Evolutionary conservation across 2,329 filamentous ascomycete genomes (phyloP), one percentile per base, ranked within the genome.

Genomic region (Neofusicoccum kwambonambiense): DNA sequence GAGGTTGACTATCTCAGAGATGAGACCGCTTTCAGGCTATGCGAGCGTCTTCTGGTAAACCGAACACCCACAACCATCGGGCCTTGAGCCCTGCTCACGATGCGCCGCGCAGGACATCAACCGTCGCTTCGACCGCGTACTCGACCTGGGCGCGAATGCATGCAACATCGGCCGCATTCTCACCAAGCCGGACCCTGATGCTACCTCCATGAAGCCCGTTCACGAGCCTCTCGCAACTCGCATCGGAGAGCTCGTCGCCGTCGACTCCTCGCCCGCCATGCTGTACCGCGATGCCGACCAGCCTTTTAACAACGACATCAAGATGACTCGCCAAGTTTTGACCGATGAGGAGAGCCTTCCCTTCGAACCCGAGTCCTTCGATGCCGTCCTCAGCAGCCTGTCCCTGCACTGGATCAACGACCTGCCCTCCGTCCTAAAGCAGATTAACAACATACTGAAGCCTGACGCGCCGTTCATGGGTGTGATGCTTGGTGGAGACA

Each of bases 391-490:
- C 67, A 96, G 92, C 74, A 96, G 90, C 64, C 81, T 97, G 66
- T 93, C 90, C 65, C 83, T 99, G 75, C 95, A 99, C 79, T 99
- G 95, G 95, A 90, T 97, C 82, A 99, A 99, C 76, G 92, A 99
- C 76, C 86, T 99, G 4, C 95, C 95, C 0, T 91, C 90, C 1
- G 82, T 96, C 11, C 84, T 99, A 2, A 83, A 88, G 1, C 92
- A 96, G 74, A 90, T 97, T 74, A 96, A 97, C 81, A 85, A 86
- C 69, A 82, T 96, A 39, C 84, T 99, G 31, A 96, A 96, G 78
- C 93, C 94, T 0, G 95, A 99, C 76, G 85, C 86, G 64, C 93
- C 96, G 1, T 97, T 99, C 74, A 89, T 99, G 52, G 94, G 91
- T 13, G 94, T 94, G 69, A 99, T 99, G 93, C 89, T 97, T 67